These are phyloP conservation scores for Gossypium davidsonii DNA, from an alignment of 441 rosid species.

Conservation along the genomic window DNA sequence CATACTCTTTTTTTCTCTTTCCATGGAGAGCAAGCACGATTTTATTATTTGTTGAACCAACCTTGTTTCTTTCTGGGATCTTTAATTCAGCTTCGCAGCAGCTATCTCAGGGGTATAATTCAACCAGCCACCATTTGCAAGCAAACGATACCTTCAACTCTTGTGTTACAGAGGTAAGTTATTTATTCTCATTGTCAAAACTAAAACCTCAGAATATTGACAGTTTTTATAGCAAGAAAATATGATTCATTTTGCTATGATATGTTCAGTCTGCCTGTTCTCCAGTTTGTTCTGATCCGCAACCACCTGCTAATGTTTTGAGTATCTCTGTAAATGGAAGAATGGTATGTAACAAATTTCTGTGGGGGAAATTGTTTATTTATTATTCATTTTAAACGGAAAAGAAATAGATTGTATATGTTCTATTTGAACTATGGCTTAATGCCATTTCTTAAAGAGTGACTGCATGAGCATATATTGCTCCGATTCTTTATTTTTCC, in stretches of 20 bases:
- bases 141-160: conserved; percentile 27
- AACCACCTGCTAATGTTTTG: conserved; percentile 23
- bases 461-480: neutral
- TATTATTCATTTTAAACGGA: neutral
- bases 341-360: conserved; percentile 28
- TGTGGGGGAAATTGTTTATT: neutral
- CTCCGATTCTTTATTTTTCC: neutral
- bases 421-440: neutral
- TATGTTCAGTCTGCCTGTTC: conserved; percentile 20
- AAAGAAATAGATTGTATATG: neutral
- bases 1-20: neutral
- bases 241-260: neutral
- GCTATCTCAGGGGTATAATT: conserved; percentile 24
- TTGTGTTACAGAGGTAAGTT: conserved; percentile 44
- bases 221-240: neutral
- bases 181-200: conserved; percentile 10
- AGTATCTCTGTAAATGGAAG: conserved; percentile 22
- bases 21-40: neutral
- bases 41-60: neutral
- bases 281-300: conserved; percentile 37
- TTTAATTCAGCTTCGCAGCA: conserved; percentile 29
- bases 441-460: neutral
- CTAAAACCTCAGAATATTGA: neutral
- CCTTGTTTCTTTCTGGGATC: conserved; percentile 8
- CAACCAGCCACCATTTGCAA: conserved; percentile 28